Evolutionary conservation across 805 yeast species (phyloP).

Genomic region (Candida adriatica): DNA sequence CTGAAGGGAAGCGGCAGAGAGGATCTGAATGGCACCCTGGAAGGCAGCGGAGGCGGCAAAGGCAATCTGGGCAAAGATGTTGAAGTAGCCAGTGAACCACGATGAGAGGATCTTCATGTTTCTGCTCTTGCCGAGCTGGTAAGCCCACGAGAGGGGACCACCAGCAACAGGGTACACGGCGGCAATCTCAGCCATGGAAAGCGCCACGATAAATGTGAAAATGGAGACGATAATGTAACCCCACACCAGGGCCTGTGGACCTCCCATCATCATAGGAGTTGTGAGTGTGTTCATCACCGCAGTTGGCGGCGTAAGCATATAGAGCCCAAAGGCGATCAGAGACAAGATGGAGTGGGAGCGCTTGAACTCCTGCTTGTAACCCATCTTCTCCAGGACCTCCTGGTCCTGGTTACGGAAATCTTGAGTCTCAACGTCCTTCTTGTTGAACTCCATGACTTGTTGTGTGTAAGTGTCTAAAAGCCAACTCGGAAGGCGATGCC

Average conservation of each 20-base stretch:
- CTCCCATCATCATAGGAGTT: conserved; percentile 20
- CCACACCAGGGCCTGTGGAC: conserved; percentile 24
- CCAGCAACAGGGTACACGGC: conserved; percentile 29
- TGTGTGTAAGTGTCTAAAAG: too few species aligned
- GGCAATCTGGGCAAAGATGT: conserved; percentile 23
- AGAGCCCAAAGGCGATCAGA: conserved; percentile 21
- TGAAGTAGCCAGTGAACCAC: conserved; percentile 27
- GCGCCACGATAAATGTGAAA: conserved; percentile 21
- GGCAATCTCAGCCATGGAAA: conserved; percentile 26
- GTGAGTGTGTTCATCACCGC: conserved; percentile 23
- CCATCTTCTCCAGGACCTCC: conserved; percentile 17
- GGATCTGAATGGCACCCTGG: conserved; percentile 21
- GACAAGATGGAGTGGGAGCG: conserved; percentile 21
- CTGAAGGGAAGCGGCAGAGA: conserved; percentile 17
- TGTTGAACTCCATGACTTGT: too few species aligned
- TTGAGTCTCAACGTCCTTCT: too few species aligned
- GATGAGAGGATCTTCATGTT: conserved; percentile 22
- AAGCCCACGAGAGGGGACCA: conserved; percentile 31
- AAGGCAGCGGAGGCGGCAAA: conserved; percentile 22
- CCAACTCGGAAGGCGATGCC: too few species aligned
- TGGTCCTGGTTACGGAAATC: conserved; percentile 8
- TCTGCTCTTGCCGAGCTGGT: conserved; percentile 23
- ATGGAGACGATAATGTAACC: conserved; percentile 22
- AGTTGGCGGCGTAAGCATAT: conserved; percentile 21
- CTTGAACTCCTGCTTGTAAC: conserved; percentile 23